A percentile compares a stretch with the other conserved stretches of the same genome.
Conservation (phyloP, 1,139 yeast genomes). For the Sugiyamaella xylanicola region DNA sequence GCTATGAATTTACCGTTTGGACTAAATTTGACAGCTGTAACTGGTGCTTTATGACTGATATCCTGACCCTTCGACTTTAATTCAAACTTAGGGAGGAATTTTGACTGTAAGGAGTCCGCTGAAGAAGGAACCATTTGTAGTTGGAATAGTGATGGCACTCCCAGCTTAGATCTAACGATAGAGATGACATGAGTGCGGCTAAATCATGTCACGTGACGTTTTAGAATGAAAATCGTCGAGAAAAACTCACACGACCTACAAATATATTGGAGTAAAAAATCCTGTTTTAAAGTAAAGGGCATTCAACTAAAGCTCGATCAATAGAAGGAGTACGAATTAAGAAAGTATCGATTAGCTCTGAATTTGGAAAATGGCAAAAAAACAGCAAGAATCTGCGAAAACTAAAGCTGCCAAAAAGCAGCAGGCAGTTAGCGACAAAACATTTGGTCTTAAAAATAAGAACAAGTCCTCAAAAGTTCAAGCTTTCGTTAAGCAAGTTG, state of each 20-base stretch:
- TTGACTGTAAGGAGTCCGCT: background rate
- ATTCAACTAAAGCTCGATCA: no score
- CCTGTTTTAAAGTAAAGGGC: no score
- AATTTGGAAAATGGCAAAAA: constrained; percentile 44
- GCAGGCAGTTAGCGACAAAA: constrained; percentile 79
- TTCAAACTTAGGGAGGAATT: background rate
- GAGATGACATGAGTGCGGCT: no score
- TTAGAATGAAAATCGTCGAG: background rate
- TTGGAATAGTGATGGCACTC: background rate
- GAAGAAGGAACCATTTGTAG: background rate
- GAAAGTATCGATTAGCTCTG: background rate
- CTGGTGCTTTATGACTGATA: constrained; percentile 32
- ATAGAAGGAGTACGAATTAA: no score
- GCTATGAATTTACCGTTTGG: constrained; percentile 71
- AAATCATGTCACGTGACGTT: background rate
- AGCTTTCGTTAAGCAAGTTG: constrained; percentile 76
- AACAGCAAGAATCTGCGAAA: constrained; percentile 60
- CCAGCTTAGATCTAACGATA: no score
- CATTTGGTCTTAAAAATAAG: constrained; percentile 86
- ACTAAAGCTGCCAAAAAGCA: constrained; percentile 67
- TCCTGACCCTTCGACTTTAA: background rate
- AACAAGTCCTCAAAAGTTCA: constrained; percentile 90
- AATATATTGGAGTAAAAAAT: background rate
- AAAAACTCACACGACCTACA: background rate
- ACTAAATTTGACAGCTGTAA: constrained; percentile 59